phyloP scores from a whole-genome alignment of 768 basidiomycete genomes.

The Pleurotus giganteus region DNA sequence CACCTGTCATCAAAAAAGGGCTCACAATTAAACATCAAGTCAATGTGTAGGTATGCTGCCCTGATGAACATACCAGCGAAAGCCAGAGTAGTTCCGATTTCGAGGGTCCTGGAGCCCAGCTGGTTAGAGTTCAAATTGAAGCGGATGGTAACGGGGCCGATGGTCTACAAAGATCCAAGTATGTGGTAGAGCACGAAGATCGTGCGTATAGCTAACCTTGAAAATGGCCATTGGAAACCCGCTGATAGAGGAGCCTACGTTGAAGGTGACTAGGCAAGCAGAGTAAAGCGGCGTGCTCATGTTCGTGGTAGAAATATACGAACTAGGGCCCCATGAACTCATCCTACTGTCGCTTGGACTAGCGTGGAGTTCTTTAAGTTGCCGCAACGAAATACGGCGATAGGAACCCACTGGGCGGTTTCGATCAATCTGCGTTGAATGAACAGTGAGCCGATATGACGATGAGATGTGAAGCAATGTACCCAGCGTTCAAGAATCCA shows the following conservation, averaged over 20 bases:
- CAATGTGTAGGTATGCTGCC: too few relatives aligned
- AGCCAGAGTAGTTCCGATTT: conserved; percentile 34
- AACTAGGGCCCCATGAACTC: conserved; percentile 30
- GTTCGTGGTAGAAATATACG: neutral
- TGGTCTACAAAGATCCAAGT: conserved; percentile 14
- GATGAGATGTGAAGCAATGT: conserved; percentile 10
- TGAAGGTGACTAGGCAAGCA: conserved; percentile 26
- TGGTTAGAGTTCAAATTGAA: conserved; percentile 28
- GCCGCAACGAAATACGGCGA: neutral
- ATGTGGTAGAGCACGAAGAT: neutral
- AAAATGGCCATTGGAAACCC: conserved; percentile 36
- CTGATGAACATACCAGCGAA: conserved; percentile 26
- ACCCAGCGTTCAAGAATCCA: conserved; percentile 37
- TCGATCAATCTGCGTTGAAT: conserved; percentile 31
- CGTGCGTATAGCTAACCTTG: conserved; percentile 20
- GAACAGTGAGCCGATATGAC: neutral
- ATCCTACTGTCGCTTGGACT: conserved; percentile 35
- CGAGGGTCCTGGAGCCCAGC: conserved; percentile 31
- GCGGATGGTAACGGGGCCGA: conserved; percentile 29
- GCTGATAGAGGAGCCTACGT: conserved; percentile 22
- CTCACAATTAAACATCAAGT: too few relatives aligned
- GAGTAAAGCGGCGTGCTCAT: neutral
- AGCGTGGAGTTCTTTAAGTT: neutral
- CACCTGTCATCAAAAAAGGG: conserved; percentile 19
- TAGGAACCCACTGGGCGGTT: conserved; percentile 28